These are phyloP conservation scores for Coniosporium apollinis DNA, from an alignment of 495 filamentous ascomycete species.

Conservation along the genomic window DNA sequence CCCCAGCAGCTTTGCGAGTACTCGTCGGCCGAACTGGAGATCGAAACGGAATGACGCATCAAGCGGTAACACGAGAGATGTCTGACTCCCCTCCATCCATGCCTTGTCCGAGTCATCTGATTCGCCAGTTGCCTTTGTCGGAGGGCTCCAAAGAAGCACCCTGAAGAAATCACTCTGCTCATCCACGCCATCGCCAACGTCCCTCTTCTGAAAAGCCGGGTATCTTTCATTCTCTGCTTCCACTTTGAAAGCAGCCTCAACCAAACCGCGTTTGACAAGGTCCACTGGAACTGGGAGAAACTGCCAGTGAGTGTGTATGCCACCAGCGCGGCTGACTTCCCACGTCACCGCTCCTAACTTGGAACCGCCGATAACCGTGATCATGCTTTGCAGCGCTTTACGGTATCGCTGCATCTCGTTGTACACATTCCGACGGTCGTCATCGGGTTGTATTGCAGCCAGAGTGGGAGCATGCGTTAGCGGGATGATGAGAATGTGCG, in stretches of 20 bases:
- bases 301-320: slow-evolving; percentile 89
- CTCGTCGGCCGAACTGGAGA: slow-evolving; percentile 52
- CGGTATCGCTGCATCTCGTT: slow-evolving; percentile 71
- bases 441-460: slow-evolving; percentile 37
- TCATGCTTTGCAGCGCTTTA: slow-evolving; percentile 52
- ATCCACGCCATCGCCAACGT: slow-evolving; percentile 16
- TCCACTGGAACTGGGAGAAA: slow-evolving; percentile 61
- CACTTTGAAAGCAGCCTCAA: slow-evolving; percentile 70
- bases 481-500: slow-evolving; percentile 83
- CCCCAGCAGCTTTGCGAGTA: slow-evolving; percentile 73
- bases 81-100: slow-evolving; percentile 20
- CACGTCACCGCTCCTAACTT: slow-evolving; percentile 69
- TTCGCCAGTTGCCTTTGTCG: slow-evolving; percentile 18
- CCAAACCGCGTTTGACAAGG: slow-evolving; percentile 46
- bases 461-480: slow-evolving; percentile 59
- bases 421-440: slow-evolving; percentile 38
- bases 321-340: slow-evolving; percentile 62
- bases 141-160: slow-evolving; percentile 16
- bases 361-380: slow-evolving; percentile 23
- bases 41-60: slow-evolving; percentile 39
- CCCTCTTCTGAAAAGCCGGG: slow-evolving; percentile 29
- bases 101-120: slow-evolving; percentile 5
- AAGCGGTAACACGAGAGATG: slow-evolving; percentile 34
- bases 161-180: slow-evolving; percentile 16
- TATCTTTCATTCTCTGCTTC: slow-evolving; percentile 63